Evolutionary conservation across 441 rosid species (phyloP).

Genomic region (Adansonia madagascariensis): DNA sequence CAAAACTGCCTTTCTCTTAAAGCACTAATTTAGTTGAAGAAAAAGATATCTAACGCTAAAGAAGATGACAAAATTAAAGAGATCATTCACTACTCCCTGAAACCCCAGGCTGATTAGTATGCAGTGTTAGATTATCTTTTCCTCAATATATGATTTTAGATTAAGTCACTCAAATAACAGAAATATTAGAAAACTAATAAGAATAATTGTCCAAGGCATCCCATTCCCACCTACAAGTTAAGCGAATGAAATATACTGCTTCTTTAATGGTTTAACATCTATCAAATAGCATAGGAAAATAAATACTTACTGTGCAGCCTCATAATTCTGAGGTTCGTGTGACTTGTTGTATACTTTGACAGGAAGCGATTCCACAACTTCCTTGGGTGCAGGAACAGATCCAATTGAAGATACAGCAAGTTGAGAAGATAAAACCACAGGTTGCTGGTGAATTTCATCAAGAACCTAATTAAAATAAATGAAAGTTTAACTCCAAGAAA

Average conservation of each 20-base stretch:
- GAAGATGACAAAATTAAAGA: not conserved
- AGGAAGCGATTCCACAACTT: conserved; percentile 86
- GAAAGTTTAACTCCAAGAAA: conserved; percentile 35
- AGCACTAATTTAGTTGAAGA: not conserved
- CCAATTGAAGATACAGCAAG: conserved; percentile 89
- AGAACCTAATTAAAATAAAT: conserved; percentile 68
- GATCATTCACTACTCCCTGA: conserved; percentile 4
- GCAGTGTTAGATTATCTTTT: conserved; percentile 4
- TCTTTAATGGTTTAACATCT: conserved; percentile 1
- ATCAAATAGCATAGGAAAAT: conserved; percentile 8
- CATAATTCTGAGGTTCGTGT: conserved; percentile 65
- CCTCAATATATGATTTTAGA: conserved; percentile 4
- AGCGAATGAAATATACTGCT: conserved; percentile 17
- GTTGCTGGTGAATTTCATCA: conserved; percentile 99
- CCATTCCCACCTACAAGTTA: not conserved
- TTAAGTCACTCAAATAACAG: not conserved
- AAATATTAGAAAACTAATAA: conserved; percentile 8
- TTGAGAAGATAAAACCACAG: conserved; percentile 87
- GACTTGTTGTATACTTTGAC: conserved; percentile 54
- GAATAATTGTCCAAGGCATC: not conserved
- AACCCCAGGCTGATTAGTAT: not conserved
- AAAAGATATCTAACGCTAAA: not conserved
- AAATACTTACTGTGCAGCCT: conserved; percentile 75
- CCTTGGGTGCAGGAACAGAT: conserved; percentile 93
- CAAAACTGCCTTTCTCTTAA: not conserved